Percentiles rank a stretch among this genome's conserved stretches.
phyloP scores from a whole-genome alignment of 2,329 filamentous ascomycete genomes.

The Colletotrichum lentis region DNA sequence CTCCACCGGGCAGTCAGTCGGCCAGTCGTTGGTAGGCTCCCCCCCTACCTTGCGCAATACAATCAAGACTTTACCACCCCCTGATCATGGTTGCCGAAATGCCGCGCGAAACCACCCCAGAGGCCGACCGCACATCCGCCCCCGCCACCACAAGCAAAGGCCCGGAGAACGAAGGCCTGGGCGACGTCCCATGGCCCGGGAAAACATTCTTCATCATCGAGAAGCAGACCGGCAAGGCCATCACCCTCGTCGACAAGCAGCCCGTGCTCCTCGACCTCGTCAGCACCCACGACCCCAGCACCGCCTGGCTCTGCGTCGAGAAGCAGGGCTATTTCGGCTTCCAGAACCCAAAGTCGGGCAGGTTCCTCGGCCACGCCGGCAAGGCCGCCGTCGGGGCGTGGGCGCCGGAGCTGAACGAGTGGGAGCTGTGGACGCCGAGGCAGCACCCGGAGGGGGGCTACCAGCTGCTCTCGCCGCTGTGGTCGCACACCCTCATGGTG shows the following conservation, averaged over 20 bases:
- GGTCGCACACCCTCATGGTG: neutral
- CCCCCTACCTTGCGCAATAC: too few relatives aligned
- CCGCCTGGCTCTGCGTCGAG: conserved; percentile 50
- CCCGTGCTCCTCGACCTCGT: conserved; percentile 16
- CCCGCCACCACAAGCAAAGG: too few relatives aligned
- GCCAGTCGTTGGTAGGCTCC: too few relatives aligned
- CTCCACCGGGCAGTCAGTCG: too few relatives aligned
- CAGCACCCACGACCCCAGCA: neutral
- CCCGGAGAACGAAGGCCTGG: neutral
- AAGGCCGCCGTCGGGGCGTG: neutral
- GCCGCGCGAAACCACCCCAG: too few relatives aligned
- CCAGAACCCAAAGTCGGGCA: conserved; percentile 46
- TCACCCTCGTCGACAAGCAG: conserved; percentile 26
- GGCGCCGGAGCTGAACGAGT: neutral
- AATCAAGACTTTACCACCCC: too few relatives aligned
- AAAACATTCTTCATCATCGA: conserved; percentile 39
- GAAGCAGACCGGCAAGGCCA: conserved; percentile 18
- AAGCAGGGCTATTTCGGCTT: conserved; percentile 51
- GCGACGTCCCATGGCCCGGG: conserved; percentile 38
- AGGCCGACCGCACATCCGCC: too few relatives aligned
- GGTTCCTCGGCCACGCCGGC: conserved; percentile 47
- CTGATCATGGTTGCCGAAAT: too few relatives aligned
- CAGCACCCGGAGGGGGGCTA: conserved; percentile 10
- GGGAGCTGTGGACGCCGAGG: conserved; percentile 20
- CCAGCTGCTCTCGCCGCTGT: conserved; percentile 11